Conservation (phyloP, 306 rosid genomes). For the Cucurbita maxima region DNA sequence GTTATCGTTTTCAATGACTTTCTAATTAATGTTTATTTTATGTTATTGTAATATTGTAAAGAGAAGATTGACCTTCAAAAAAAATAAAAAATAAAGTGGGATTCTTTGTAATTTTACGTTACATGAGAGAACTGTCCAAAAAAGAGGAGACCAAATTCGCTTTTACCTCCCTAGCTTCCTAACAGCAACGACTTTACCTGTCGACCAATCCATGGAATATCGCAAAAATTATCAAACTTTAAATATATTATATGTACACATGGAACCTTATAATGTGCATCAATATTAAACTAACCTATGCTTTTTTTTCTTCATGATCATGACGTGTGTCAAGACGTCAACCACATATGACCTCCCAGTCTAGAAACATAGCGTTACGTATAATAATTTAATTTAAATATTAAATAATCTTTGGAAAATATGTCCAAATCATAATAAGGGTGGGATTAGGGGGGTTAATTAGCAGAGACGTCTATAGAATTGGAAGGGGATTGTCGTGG, state of each 20-base stretch:
- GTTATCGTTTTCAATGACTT: too few relatives aligned
- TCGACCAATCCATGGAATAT: slow-evolving; percentile 20
- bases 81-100: background rate
- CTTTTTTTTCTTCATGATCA: background rate
- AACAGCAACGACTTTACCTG: slow-evolving; percentile 56
- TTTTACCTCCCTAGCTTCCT: slow-evolving; percentile 18
- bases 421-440: slow-evolving; percentile 15
- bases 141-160: slow-evolving; percentile 25
- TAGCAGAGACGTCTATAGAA: slow-evolving; percentile 2
- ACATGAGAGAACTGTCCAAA: slow-evolving; percentile 14
- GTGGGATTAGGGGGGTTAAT: background rate
- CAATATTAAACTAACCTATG: background rate
- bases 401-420: background rate
- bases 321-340: background rate
- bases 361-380: background rate
- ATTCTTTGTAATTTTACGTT: slow-evolving; percentile 1
- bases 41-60: too few relatives aligned
- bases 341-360: background rate
- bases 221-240: background rate
- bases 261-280: background rate
- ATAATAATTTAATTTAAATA: background rate
- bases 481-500: slow-evolving; percentile 8
- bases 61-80: too few relatives aligned
- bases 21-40: too few relatives aligned
- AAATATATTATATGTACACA: background rate